Percentiles rank a stretch among this genome's conserved stretches.
phyloP scores from a whole-genome alignment of 164 flowering plant species.

The Nymphaea thermarum region DNA sequence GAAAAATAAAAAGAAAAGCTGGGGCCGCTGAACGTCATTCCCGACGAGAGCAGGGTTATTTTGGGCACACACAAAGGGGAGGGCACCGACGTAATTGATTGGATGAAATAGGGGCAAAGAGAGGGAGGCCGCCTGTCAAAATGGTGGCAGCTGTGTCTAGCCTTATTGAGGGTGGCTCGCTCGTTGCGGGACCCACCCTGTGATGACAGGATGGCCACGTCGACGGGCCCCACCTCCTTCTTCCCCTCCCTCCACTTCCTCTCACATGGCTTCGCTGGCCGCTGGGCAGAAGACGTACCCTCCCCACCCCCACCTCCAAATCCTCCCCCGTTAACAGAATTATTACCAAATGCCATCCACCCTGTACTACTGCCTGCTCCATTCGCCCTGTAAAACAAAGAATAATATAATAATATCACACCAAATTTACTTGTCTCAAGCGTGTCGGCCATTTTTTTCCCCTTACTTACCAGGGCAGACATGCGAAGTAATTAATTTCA shows the following conservation, averaged over 20 bases:
- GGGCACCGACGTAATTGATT: not conserved
- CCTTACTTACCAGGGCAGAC: too few species aligned
- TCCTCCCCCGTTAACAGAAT: not conserved
- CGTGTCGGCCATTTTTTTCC: too few species aligned
- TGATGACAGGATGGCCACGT: slow-evolving; percentile 7
- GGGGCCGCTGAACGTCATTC: not conserved
- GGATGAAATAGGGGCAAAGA: not conserved
- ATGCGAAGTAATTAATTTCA: too few species aligned
- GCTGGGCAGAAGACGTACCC: not conserved
- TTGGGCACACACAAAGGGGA: not conserved
- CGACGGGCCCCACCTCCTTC: not conserved
- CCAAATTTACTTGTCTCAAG: too few species aligned
- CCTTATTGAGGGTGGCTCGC: slow-evolving; percentile 14
- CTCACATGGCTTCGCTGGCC: slow-evolving; percentile 32
- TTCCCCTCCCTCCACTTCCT: not conserved
- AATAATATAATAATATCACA: too few species aligned
- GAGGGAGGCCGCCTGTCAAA: not conserved
- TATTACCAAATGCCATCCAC: not conserved
- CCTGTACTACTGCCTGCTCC: too few species aligned
- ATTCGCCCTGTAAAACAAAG: not conserved
- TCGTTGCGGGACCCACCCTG: slow-evolving; percentile 10
- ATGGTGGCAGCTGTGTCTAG: slow-evolving; percentile 26
- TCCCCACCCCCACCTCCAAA: not conserved
- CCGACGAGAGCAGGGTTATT: not conserved
- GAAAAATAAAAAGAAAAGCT: not conserved